Evolutionary conservation across 352 stramenopile genomes (phyloP).

Genomic region (Globisporangium sylvaticum): DNA sequence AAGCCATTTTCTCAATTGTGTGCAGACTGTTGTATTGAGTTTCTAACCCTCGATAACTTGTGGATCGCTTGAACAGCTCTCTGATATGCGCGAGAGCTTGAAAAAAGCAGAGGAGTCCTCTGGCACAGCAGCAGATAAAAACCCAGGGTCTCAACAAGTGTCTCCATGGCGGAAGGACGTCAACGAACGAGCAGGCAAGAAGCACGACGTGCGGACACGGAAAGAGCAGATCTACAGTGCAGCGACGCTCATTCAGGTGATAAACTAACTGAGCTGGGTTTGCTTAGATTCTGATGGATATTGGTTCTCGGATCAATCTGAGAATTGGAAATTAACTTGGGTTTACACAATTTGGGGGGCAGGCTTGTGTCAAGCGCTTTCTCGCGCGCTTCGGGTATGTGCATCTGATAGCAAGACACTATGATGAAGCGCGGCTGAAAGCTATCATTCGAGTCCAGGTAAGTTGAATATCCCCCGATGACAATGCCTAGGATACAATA

Average conservation of each 20-base stretch:
- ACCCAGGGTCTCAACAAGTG: background rate
- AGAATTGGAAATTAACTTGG: no score
- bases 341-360: no score
- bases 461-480: background rate
- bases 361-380: slow-evolving; percentile 47
- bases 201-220: slow-evolving; percentile 32
- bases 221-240: slow-evolving; percentile 39
- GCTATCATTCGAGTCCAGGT: slow-evolving; percentile 55
- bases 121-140: background rate
- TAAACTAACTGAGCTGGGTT: no score
- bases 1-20: background rate
- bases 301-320: no score
- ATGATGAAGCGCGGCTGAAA: slow-evolving; percentile 37
- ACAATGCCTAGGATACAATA: background rate
- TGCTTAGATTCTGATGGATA: no score
- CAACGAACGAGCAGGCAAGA: slow-evolving; percentile 35
- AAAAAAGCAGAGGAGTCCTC: slow-evolving; percentile 3
- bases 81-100: slow-evolving; percentile 42
- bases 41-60: background rate
- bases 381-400: slow-evolving; percentile 41
- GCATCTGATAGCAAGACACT: slow-evolving; percentile 32
- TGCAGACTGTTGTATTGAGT: background rate
- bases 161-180: slow-evolving; percentile 49
- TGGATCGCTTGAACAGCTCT: slow-evolving; percentile 27
- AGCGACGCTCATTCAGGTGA: slow-evolving; percentile 48